Conservation (phyloP, 805 yeast genomes). For the Candida nonsorbophila region DNA sequence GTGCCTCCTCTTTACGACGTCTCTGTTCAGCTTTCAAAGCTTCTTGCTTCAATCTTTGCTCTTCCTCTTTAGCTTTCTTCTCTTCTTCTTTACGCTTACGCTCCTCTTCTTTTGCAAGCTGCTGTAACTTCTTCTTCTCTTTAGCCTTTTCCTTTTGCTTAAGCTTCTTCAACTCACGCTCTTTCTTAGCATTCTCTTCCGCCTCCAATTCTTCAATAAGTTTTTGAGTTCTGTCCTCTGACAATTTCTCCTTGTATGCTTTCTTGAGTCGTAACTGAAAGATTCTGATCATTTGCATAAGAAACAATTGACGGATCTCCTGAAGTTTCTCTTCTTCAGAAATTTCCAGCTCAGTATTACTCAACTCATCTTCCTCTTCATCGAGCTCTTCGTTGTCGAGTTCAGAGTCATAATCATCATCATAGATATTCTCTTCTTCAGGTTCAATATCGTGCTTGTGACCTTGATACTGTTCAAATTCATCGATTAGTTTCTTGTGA, state of each 20-base stretch:
- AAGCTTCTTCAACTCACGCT: conserved; percentile 60
- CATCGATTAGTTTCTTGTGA: conserved; percentile 1
- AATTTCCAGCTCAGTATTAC: conserved; percentile 30
- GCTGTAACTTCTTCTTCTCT: conserved; percentile 62
- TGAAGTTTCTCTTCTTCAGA: conserved; percentile 59
- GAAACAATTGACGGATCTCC: conserved; percentile 77
- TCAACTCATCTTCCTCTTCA: conserved; percentile 35
- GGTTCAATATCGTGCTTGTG: conserved; percentile 10
- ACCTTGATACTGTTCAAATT: conserved; percentile 1
- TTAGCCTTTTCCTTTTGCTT: conserved; percentile 64
- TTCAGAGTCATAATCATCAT: conserved; percentile 26
- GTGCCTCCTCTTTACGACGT: conserved; percentile 32
- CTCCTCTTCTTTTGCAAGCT: conserved; percentile 60
- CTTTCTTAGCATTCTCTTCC: conserved; percentile 60
- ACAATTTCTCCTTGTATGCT: conserved; percentile 75
- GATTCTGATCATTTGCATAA: conserved; percentile 72
- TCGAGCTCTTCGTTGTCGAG: conserved; percentile 37
- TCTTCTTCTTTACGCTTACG: conserved; percentile 49
- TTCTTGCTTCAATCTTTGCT: conserved; percentile 24
- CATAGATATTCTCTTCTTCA: conserved; percentile 19
- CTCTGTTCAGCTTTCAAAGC: conserved; percentile 31
- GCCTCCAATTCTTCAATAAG: conserved; percentile 66
- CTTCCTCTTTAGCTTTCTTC: conserved; percentile 35
- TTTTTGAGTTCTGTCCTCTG: conserved; percentile 64
- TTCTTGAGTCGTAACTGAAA: conserved; percentile 67